These are phyloP conservation scores for Rhizophagus clarus DNA, from an alignment of 192 early-diverging fungal species.

Conservation along the genomic window DNA sequence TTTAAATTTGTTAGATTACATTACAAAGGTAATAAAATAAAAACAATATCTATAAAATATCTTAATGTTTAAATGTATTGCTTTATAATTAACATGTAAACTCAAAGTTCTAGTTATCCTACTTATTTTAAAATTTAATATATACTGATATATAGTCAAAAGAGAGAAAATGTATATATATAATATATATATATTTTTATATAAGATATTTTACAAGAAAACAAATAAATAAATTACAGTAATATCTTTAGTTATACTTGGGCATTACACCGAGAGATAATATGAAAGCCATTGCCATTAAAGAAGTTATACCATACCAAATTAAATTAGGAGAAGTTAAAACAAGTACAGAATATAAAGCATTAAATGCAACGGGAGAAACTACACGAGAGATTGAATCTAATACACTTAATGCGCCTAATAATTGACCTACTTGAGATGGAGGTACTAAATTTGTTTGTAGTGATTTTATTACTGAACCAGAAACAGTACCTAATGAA, in stretches of 20 bases:
- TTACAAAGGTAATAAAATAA: background rate
- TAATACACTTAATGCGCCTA: slow-evolving; percentile 50
- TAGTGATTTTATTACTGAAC: slow-evolving; percentile 45
- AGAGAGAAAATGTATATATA: too few relatives aligned
- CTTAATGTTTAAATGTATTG: background rate
- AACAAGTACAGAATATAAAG: slow-evolving; percentile 46
- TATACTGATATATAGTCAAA: too few relatives aligned
- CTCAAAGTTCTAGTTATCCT: too few relatives aligned
- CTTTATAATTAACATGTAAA: too few relatives aligned
- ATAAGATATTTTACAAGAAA: background rate
- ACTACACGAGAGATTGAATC: slow-evolving; percentile 49
- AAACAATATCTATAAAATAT: background rate
- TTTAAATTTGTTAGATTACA: too few relatives aligned
- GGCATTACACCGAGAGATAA: slow-evolving; percentile 34
- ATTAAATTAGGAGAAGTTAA: slow-evolving; percentile 38
- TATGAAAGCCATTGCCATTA: slow-evolving; percentile 36
- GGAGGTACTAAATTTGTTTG: slow-evolving; percentile 48
- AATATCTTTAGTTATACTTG: too few relatives aligned
- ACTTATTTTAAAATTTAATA: too few relatives aligned
- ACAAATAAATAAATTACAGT: too few relatives aligned
- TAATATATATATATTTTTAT: background rate
- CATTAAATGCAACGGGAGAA: slow-evolving; percentile 46
- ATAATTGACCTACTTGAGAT: slow-evolving; percentile 47
- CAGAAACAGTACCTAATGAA: slow-evolving; percentile 37
- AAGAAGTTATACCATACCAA: slow-evolving; percentile 43